These are phyloP conservation scores for Aspergillus texensis DNA, from an alignment of 2,329 filamentous ascomycete species.

Conservation along the genomic window DNA sequence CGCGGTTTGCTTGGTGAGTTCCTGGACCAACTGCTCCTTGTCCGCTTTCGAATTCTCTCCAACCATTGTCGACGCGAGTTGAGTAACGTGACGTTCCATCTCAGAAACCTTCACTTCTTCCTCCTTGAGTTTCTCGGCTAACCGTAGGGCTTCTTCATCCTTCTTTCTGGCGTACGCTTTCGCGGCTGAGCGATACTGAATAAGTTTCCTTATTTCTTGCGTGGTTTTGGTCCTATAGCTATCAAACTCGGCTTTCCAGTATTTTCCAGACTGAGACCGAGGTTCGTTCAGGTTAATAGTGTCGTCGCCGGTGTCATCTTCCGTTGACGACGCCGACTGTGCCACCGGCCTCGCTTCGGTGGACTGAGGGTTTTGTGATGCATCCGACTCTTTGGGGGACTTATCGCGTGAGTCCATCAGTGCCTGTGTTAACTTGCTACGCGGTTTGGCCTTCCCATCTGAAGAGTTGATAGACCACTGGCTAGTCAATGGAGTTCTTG, in stretches of 20 bases:
- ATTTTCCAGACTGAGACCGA: conserved; percentile 60
- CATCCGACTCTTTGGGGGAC: conserved; percentile 29
- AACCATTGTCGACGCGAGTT: conserved; percentile 45
- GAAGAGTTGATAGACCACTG: conserved; percentile 42
- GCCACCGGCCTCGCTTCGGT: conserved; percentile 14
- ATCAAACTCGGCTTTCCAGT: conserved; percentile 65
- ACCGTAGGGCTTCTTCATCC: conserved; percentile 56
- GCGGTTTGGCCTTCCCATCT: conserved; percentile 36
- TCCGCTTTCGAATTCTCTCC: conserved; percentile 33
- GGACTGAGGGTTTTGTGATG: conserved; percentile 16
- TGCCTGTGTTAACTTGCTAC: conserved; percentile 46
- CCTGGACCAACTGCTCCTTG: conserved; percentile 45
- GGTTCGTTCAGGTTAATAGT: conserved; percentile 59
- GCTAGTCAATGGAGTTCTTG: conserved; percentile 52
- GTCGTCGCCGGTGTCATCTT: conserved; percentile 44
- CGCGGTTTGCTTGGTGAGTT: conserved; percentile 48
- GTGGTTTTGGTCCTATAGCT: conserved; percentile 60
- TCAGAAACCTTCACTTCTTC: conserved; percentile 50
- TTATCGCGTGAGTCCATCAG: conserved; percentile 44
- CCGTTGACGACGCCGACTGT: conserved; percentile 27
- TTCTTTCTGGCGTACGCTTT: conserved; percentile 64
- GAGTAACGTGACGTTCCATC: conserved; percentile 48
- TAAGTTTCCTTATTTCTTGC: conserved; percentile 62
- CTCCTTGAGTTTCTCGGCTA: conserved; percentile 55
- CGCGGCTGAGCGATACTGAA: conserved; percentile 61